Evolutionary conservation across 2,329 filamentous ascomycete genomes (phyloP).

Genomic region (Cladosporium colombiae): DNA sequence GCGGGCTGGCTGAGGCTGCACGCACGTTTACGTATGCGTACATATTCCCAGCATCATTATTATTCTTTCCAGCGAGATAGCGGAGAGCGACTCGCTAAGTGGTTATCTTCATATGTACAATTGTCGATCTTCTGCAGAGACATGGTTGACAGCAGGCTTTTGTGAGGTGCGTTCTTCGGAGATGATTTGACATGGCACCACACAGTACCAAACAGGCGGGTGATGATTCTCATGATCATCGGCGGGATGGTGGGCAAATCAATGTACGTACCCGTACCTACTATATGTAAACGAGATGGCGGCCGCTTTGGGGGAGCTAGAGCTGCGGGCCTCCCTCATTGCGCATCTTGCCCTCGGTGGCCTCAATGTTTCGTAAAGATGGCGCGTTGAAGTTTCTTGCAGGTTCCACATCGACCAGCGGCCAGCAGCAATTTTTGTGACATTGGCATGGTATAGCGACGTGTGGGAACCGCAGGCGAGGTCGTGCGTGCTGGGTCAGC

Average conservation of each 20-base stretch:
- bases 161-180: background rate
- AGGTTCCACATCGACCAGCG: conserved; percentile 1
- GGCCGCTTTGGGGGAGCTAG: conserved; percentile 11
- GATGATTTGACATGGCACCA: background rate
- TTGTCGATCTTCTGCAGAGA: conserved; percentile 3
- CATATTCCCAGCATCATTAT: background rate
- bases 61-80: background rate
- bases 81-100: background rate
- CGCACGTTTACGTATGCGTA: background rate
- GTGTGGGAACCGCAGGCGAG: background rate
- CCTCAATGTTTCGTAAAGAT: background rate
- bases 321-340: background rate
- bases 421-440: background rate
- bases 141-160: background rate
- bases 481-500: background rate
- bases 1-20: conserved; percentile 3
- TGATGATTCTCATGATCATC: conserved; percentile 3
- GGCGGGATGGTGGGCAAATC: background rate
- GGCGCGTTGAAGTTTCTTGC: conserved; percentile 1
- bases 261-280: conserved; percentile 1
- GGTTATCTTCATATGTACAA: conserved; percentile 8
- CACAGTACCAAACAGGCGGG: background rate
- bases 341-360: background rate
- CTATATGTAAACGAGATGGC: conserved; percentile 1
- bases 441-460: background rate